phyloP scores from a whole-genome alignment of 805 yeast genomes.

The Saccharomyces paradoxus region DNA sequence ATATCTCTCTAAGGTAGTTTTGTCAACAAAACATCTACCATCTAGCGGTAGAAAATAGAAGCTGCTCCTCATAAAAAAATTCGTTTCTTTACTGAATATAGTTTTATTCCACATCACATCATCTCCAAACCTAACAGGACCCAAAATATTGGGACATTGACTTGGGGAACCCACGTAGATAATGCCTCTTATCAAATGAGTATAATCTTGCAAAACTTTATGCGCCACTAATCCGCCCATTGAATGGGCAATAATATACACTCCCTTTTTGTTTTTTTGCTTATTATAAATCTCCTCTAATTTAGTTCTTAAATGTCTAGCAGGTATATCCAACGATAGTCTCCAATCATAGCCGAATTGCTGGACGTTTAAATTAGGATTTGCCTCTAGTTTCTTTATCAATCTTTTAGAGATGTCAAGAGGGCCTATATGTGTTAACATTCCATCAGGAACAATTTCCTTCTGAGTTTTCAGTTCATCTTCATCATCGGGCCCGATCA shows the following conservation, averaged over 20 bases:
- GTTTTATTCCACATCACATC: conserved; percentile 65
- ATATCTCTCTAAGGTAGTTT: conserved; percentile 46
- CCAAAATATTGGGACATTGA: conserved; percentile 77
- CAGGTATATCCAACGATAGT: conserved; percentile 50
- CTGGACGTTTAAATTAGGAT: conserved; percentile 53
- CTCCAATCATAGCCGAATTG: conserved; percentile 96
- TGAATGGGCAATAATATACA: conserved; percentile 75
- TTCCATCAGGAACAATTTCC: conserved; percentile 60
- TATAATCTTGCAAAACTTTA: conserved; percentile 61
- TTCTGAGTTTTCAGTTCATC: conserved; percentile 55
- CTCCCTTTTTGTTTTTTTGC: conserved; percentile 43
- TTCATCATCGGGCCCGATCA: conserved; percentile 62
- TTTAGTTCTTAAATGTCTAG: conserved; percentile 42
- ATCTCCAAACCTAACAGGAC: conserved; percentile 80
- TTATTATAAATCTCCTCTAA: conserved; percentile 35
- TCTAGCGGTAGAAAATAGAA: conserved; percentile 68
- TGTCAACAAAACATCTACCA: conserved; percentile 68
- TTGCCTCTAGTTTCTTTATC: conserved; percentile 43
- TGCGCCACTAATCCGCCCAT: conserved; percentile 92
- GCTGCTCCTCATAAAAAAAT: conserved; percentile 82
- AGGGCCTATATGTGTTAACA: conserved; percentile 79
- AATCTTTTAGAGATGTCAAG: conserved; percentile 66
- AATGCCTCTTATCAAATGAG: conserved; percentile 62
- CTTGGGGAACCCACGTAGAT: conserved; percentile 79
- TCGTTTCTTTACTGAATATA: conserved; percentile 69